Evolutionary conservation across 257 asterid genomes (phyloP).

Genomic region (Ilex asprella): DNA sequence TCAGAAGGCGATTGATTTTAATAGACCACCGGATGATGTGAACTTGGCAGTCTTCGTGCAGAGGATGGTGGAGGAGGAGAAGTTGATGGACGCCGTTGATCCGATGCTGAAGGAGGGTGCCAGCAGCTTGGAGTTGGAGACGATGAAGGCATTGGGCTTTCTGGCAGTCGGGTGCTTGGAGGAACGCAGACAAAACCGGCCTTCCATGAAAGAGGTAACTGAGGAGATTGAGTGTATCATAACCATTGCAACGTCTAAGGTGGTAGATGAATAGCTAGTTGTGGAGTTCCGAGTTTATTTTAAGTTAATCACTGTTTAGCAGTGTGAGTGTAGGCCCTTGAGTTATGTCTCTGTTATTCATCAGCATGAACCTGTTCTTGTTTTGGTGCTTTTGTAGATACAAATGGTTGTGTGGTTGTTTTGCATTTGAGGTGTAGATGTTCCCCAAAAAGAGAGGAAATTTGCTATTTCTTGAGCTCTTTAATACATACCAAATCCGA

Average conservation of each 20-base stretch:
- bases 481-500: too few relatives aligned
- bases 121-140: conserved; percentile 50
- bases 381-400: too few relatives aligned
- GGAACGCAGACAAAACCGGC: conserved; percentile 73
- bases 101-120: conserved; percentile 66
- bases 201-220: conserved; percentile 89
- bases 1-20: conserved; percentile 79
- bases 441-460: too few relatives aligned
- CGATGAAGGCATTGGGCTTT: conserved; percentile 87
- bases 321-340: too few relatives aligned
- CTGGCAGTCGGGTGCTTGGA: conserved; percentile 83
- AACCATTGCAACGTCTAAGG: conserved; percentile 43
- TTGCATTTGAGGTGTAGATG: too few relatives aligned
- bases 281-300: too few relatives aligned
- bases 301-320: too few relatives aligned
- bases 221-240: conserved; percentile 83
- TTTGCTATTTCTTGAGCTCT: too few relatives aligned
- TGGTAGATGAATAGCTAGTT: conserved; percentile 8
- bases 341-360: too few relatives aligned
- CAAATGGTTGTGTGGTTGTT: too few relatives aligned
- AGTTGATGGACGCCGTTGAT: conserved; percentile 64
- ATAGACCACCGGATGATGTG: conserved; percentile 59
- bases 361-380: too few relatives aligned
- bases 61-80: conserved; percentile 78
- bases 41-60: conserved; percentile 76